A percentile compares a stretch with the other conserved stretches of the same genome.
phyloP scores from a whole-genome alignment of 2,329 filamentous ascomycete genomes.

The Verticillium albo-atrum region DNA sequence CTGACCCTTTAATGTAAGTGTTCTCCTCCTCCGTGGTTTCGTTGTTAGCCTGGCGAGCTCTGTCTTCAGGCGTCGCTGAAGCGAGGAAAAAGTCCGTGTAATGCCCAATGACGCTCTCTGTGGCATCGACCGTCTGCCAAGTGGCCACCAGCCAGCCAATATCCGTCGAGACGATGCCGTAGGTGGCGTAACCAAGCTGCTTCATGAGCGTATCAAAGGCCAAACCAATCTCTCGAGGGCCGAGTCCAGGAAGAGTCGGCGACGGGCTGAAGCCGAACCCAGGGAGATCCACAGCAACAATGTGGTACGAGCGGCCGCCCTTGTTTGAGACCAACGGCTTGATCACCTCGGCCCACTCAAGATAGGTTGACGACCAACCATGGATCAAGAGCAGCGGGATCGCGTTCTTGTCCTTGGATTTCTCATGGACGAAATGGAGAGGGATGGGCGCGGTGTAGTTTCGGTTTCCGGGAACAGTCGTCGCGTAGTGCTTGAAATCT shows the following conservation, averaged over 20 bases:
- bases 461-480: constrained; percentile 4
- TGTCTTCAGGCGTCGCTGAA: not conserved
- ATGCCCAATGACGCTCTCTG: constrained; percentile 6
- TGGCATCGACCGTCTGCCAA: constrained; percentile 5
- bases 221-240: constrained; percentile 6
- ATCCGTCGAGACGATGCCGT: constrained; percentile 10
- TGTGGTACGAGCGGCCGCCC: constrained; percentile 5
- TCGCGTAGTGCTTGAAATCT: constrained; percentile 18
- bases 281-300: constrained; percentile 13
- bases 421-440: constrained; percentile 12
- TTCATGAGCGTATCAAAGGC: constrained; percentile 12
- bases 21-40: not conserved
- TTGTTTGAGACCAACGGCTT: too few species aligned
- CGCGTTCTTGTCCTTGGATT: constrained; percentile 3
- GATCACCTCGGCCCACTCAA: too few species aligned
- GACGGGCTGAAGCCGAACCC: constrained; percentile 16
- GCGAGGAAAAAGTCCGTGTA: not conserved
- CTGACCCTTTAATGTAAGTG: not conserved
- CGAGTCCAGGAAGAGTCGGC: constrained; percentile 7
- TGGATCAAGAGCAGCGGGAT: constrained; percentile 10
- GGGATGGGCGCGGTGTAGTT: constrained; percentile 8
- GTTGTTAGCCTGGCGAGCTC: not conserved
- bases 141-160: constrained; percentile 9
- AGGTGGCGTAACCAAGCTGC: constrained; percentile 12
- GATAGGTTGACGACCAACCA: not conserved